phyloP scores from a whole-genome alignment of 805 yeast species.

The Cyberlindnera petersonii region DNA sequence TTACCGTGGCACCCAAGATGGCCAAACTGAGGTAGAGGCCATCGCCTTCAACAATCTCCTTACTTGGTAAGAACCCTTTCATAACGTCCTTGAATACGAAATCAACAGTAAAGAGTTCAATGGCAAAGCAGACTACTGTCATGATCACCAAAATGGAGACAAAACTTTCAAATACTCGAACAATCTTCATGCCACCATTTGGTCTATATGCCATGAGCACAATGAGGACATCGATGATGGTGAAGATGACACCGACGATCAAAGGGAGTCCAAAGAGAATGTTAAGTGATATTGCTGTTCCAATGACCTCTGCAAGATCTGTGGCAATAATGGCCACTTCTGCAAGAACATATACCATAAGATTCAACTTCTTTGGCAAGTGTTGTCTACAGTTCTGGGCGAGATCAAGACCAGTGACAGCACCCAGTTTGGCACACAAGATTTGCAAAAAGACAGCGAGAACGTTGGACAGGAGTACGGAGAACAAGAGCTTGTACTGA shows the following conservation, averaged over 20 bases:
- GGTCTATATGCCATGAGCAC: slow-evolving; percentile 88
- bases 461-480: slow-evolving; percentile 73
- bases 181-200: slow-evolving; percentile 69
- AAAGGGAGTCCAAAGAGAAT: slow-evolving; percentile 78
- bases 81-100: slow-evolving; percentile 55
- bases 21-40: slow-evolving; percentile 82
- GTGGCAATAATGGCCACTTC: slow-evolving; percentile 93
- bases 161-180: slow-evolving; percentile 76
- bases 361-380: slow-evolving; percentile 57
- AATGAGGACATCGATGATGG: slow-evolving; percentile 80
- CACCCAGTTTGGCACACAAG: slow-evolving; percentile 82
- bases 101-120: slow-evolving; percentile 72
- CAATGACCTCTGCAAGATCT: slow-evolving; percentile 95
- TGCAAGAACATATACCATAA: slow-evolving; percentile 68
- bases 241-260: slow-evolving; percentile 76
- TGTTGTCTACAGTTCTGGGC: slow-evolving; percentile 84
- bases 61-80: slow-evolving; percentile 60
- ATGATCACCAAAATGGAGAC: slow-evolving; percentile 75
- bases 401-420: slow-evolving; percentile 89
- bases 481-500: slow-evolving; percentile 72
- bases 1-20: slow-evolving; percentile 87
- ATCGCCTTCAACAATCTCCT: slow-evolving; percentile 47
- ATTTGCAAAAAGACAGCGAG: slow-evolving; percentile 86
- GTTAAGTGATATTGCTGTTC: slow-evolving; percentile 92
- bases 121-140: slow-evolving; percentile 80